Evolutionary conservation across 306 rosid species (phyloP).

Genomic region (Cicer cuneatum): DNA sequence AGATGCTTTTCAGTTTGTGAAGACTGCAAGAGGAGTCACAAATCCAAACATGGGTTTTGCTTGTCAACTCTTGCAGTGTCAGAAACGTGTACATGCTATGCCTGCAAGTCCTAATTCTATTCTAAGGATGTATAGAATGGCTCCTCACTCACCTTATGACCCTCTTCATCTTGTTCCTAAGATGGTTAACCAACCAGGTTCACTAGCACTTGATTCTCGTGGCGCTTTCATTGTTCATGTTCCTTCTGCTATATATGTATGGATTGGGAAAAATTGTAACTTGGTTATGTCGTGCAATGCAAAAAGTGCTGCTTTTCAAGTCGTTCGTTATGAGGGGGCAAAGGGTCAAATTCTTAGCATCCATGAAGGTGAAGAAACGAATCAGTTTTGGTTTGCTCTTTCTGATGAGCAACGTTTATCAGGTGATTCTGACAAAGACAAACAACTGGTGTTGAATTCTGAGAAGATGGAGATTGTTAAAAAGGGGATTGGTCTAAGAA

Average conservation of each 20-base stretch:
- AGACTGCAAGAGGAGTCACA: conserved; percentile 88
- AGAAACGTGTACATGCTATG: conserved; percentile 86
- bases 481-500: conserved; percentile 49
- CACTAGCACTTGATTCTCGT: conserved; percentile 85
- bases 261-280: conserved; percentile 71
- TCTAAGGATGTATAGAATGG: conserved; percentile 88
- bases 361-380: conserved; percentile 75
- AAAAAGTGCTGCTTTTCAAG: conserved; percentile 71
- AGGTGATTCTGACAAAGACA: conserved; percentile 50
- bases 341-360: conserved; percentile 60
- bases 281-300: conserved; percentile 66
- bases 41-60: conserved; percentile 95
- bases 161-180: conserved; percentile 96
- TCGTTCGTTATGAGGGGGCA: conserved; percentile 76
- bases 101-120: conserved; percentile 87
- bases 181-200: conserved; percentile 61
- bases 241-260: conserved; percentile 81
- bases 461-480: conserved; percentile 40
- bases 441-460: conserved; percentile 33
- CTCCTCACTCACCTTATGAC: conserved; percentile 90
- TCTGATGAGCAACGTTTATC: conserved; percentile 44
- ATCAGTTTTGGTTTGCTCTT: conserved; percentile 78
- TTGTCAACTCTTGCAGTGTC: conserved; percentile 92
- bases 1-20: conserved; percentile 89
- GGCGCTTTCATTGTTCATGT: conserved; percentile 88